These are phyloP conservation scores for Candida tropicalis DNA, from an alignment of 1,139 yeast species.

Conservation along the genomic window DNA sequence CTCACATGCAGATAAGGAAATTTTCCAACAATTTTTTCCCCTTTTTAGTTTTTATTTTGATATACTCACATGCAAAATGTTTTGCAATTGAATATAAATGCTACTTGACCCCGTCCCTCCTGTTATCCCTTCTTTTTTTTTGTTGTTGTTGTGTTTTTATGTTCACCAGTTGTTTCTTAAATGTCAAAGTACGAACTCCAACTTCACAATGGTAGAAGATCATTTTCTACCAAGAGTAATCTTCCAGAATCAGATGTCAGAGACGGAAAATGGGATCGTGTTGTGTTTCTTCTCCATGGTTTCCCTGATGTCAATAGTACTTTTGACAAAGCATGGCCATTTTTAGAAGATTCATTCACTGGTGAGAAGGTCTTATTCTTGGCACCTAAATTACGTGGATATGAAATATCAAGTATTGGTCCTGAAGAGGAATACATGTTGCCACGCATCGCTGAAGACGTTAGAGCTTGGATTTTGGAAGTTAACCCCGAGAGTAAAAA, in stretches of 20 bases:
- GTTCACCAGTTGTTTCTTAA: not conserved
- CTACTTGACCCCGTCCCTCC: not conserved
- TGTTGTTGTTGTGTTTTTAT: not conserved
- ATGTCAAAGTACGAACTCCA: conserved; percentile 16
- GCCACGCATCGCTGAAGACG: conserved; percentile 37
- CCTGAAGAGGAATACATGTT: conserved; percentile 28
- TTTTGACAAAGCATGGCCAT: conserved; percentile 30
- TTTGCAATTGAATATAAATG: no score
- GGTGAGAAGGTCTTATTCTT: conserved; percentile 28
- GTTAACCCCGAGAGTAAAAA: conserved; percentile 21
- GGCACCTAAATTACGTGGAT: conserved; percentile 47
- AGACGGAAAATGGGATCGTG: conserved; percentile 24
- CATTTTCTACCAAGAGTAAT: conserved; percentile 32
- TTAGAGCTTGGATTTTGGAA: conserved; percentile 35
- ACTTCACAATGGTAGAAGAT: conserved; percentile 26
- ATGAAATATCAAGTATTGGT: conserved; percentile 40
- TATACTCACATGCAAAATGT: no score
- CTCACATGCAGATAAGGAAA: not conserved
- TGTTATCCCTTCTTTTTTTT: not conserved
- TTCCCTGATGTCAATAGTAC: conserved; percentile 45
- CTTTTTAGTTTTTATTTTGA: no score
- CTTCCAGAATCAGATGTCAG: conserved; percentile 21
- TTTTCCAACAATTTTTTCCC: no score
- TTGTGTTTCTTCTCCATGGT: conserved; percentile 42
- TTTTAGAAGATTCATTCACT: conserved; percentile 22